phyloP scores from a whole-genome alignment of 2,329 filamentous ascomycete genomes.

The Fusarium hainanense region DNA sequence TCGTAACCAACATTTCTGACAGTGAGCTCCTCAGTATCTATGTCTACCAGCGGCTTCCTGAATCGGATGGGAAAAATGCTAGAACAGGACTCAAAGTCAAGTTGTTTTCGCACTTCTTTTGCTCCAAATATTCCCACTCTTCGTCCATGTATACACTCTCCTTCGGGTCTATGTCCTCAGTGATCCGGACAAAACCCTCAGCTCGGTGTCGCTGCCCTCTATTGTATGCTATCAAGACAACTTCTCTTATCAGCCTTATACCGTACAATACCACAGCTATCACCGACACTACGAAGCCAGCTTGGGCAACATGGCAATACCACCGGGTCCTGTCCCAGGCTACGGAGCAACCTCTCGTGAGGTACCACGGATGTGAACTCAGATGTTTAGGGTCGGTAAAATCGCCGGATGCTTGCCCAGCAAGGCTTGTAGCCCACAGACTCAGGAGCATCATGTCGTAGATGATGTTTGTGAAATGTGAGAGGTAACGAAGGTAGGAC shows the following conservation, averaged over 20 bases:
- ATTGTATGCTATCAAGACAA: slow-evolving; percentile 16
- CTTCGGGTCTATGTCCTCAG: slow-evolving; percentile 1
- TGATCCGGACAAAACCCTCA: not conserved
- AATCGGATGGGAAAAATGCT: slow-evolving; percentile 47
- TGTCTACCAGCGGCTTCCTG: slow-evolving; percentile 2
- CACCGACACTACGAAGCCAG: slow-evolving; percentile 36
- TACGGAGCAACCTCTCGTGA: slow-evolving; percentile 36
- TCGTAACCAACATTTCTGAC: not conserved
- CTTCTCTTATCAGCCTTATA: slow-evolving; percentile 25
- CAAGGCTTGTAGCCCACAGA: slow-evolving; percentile 46
- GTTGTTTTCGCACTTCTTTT: slow-evolving; percentile 1
- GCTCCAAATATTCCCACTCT: not conserved
- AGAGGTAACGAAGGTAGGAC: slow-evolving; percentile 39
- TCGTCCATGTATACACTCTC: slow-evolving; percentile 20
- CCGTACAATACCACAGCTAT: slow-evolving; percentile 36
- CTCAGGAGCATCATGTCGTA: slow-evolving; percentile 47
- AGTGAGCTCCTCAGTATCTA: not conserved
- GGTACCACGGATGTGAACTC: slow-evolving; percentile 45
- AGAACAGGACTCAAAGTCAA: slow-evolving; percentile 48
- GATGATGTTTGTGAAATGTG: slow-evolving; percentile 38
- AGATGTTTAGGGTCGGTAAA: slow-evolving; percentile 40
- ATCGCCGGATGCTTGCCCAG: slow-evolving; percentile 42
- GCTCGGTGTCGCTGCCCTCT: slow-evolving; percentile 13
- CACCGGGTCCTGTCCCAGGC: slow-evolving; percentile 26
- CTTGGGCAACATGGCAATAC: slow-evolving; percentile 41